phyloP scores from a whole-genome alignment of 805 yeast genomes.

The Candida vartiovaarae region DNA sequence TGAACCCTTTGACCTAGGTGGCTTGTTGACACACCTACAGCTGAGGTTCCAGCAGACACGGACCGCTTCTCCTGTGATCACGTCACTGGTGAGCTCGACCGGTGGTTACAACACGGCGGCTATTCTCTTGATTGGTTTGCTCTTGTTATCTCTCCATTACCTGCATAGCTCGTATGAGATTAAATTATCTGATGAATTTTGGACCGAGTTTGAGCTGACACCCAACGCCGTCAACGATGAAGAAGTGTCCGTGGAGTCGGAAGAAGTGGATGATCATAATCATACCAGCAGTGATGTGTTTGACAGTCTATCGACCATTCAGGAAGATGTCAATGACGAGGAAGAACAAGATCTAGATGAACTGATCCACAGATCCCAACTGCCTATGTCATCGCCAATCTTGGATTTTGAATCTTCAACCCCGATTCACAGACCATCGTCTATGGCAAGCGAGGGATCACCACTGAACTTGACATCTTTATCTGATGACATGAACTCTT shows the following conservation, averaged over 20 bases:
- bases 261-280: not conserved
- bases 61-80: not conserved
- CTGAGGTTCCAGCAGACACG: not conserved
- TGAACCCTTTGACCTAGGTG: not conserved
- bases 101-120: not conserved
- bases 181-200: not conserved
- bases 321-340: no score
- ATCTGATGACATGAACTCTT: conserved; percentile 13
- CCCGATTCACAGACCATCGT: no score
- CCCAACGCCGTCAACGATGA: no score
- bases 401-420: no score
- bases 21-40: not conserved
- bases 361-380: not conserved
- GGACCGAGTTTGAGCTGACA: not conserved
- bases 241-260: not conserved
- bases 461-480: conserved; percentile 7
- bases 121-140: not conserved
- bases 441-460: not conserved
- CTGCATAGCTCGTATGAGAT: not conserved
- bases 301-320: not conserved
- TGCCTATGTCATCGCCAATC: no score
- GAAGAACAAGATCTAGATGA: not conserved
- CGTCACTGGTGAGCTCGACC: not conserved
- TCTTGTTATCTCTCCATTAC: not conserved
- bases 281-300: not conserved